Conservation (phyloP, 2,329 filamentous ascomycete genomes). For the Tolypocladium endophyticum region DNA sequence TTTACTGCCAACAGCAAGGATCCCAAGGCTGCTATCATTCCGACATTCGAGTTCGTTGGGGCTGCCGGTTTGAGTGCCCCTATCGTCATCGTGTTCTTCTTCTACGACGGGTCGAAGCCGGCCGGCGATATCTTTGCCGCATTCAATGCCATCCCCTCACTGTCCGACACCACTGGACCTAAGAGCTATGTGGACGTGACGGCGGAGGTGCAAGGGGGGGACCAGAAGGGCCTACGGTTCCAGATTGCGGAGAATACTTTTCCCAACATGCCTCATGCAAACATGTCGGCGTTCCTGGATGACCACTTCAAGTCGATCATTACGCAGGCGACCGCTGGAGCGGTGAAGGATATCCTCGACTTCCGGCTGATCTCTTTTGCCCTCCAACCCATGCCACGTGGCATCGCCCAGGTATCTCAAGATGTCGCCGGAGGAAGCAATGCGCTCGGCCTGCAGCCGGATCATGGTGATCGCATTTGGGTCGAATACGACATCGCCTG, state of each 20-base stretch:
- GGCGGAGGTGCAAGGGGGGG: conserved; percentile 3
- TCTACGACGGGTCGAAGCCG: conserved; percentile 47
- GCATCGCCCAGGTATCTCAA: conserved; percentile 7
- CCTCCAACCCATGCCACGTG: conserved; percentile 9
- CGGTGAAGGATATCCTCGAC: conserved; percentile 1
- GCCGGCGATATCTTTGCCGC: conserved; percentile 44
- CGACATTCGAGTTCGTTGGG: conserved; percentile 33
- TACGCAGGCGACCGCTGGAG: not conserved
- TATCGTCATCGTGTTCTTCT: conserved; percentile 48
- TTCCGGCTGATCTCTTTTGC: conserved; percentile 7
- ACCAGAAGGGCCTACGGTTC: conserved; percentile 8
- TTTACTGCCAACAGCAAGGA: conserved; percentile 49
- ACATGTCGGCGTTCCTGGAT: conserved; percentile 9
- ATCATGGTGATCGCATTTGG: conserved; percentile 17
- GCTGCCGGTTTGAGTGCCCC: conserved; percentile 18
- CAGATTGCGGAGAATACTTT: conserved; percentile 11
- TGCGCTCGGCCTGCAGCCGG: conserved; percentile 13
- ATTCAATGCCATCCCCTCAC: conserved; percentile 37
- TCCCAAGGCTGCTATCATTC: conserved; percentile 48
- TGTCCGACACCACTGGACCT: conserved; percentile 32
- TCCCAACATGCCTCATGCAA: conserved; percentile 10
- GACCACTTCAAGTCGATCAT: conserved; percentile 5
- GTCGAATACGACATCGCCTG: conserved; percentile 18
- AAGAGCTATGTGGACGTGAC: conserved; percentile 34
- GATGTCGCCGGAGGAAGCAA: conserved; percentile 8